Base-by-base conservation (phyloP, 2,329 filamentous ascomycete species). In the Monilinia polystroma region DNA sequence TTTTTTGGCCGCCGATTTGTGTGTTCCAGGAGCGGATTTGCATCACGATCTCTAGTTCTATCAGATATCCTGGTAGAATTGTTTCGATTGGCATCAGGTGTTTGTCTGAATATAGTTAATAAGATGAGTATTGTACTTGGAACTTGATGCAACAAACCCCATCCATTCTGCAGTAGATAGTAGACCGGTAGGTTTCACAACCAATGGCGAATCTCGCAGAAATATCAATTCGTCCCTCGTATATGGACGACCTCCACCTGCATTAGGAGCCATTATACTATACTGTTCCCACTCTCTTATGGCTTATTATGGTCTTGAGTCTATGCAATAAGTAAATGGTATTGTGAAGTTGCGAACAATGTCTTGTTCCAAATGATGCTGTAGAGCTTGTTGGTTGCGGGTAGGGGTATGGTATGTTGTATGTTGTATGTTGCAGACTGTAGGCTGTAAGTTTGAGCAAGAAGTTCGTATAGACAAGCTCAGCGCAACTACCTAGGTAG, bases 161-260 rank as follows among this genome's bases (percentile, higher is more conserved):
- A 97, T 96, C 93, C 93, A 98, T 82, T 96, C 92, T 80, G 96
- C 92, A 70, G 90, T 85, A 35, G 92, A 90, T 71, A 93, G 93
- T 56, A 97, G 84, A 70, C 84, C 85, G 70, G 89, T 82, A 57
- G 94, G 94, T 79, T 91, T 96, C 73, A 85, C 81, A 93, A 54
- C 59, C 53, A 97, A 83, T 71, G 93, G 93, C 71, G 94, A 97
- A 68, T 90, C 83, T 79, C 89, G 87, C 75, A 98, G 82, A 77
- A 84, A 83, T 74, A 92, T 82, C 73, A 98, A 83, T 79, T 90
- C 85, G 71, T 93, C 91, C 78, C 86, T 83, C 70, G 90, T 85
- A 79, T 97, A 97, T 82, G 12, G 58, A 51, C 45, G 58, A 51
- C 45, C 58, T 60, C 32, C 58, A 60, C 58, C 29, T 6, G 29